Evolutionary conservation across 1,139 yeast species (phyloP).

Genomic region (Scheffersomyces cryptocercus): DNA sequence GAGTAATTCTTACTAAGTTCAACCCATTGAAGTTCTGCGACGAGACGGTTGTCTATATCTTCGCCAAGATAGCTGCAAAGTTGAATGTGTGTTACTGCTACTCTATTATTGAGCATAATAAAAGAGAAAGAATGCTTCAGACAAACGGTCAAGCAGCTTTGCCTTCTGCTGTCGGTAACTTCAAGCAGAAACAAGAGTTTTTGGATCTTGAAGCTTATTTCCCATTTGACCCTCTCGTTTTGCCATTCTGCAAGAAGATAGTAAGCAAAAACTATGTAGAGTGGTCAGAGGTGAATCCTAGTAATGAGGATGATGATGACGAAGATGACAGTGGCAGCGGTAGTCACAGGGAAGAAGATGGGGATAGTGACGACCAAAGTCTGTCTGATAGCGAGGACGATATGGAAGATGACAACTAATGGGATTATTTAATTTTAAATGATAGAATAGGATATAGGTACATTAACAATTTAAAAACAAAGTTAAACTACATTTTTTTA

Average conservation of each 20-base stretch:
- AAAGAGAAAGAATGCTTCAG: slow-evolving; percentile 58
- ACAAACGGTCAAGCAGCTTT: slow-evolving; percentile 26
- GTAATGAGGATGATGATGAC: slow-evolving; percentile 60
- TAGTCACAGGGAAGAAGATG: slow-evolving; percentile 31
- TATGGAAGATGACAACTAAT: slow-evolving; percentile 8
- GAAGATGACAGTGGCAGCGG: slow-evolving; percentile 50
- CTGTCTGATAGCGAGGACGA: slow-evolving; percentile 28
- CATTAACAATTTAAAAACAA: no score
- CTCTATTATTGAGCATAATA: slow-evolving; percentile 88
- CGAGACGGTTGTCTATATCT: slow-evolving; percentile 89
- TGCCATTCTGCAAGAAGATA: slow-evolving; percentile 57
- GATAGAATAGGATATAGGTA: no score
- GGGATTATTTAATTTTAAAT: no score
- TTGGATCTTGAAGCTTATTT: slow-evolving; percentile 88
- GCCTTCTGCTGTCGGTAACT: slow-evolving; percentile 39
- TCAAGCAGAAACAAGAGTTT: slow-evolving; percentile 70
- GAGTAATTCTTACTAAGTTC: slow-evolving; percentile 82
- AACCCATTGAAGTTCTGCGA: slow-evolving; percentile 94
- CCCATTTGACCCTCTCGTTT: slow-evolving; percentile 90
- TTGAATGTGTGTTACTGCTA: slow-evolving; percentile 92
- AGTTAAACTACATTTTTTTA: no score
- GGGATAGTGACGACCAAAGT: slow-evolving; percentile 28
- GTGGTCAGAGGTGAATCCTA: slow-evolving; percentile 63
- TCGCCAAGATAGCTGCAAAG: slow-evolving; percentile 89
- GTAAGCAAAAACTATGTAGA: slow-evolving; percentile 62